These are phyloP conservation scores for Pseudozyma pruni DNA, from an alignment of 1,284 basidiomycete genomes.

Conservation along the genomic window DNA sequence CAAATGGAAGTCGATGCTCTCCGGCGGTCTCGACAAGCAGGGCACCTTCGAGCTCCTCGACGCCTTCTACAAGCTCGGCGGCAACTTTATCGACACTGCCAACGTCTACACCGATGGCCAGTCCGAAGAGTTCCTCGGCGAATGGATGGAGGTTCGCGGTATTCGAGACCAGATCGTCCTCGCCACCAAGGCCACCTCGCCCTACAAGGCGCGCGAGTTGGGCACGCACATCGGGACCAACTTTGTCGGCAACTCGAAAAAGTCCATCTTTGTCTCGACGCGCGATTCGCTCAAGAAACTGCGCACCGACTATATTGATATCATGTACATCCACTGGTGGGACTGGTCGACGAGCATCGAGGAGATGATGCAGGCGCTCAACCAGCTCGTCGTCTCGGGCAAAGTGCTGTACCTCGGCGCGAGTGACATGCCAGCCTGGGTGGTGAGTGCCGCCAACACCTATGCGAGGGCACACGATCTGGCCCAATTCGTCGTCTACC, in stretches of 20 bases:
- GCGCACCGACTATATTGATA: slow-evolving; percentile 72
- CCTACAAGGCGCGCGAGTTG: slow-evolving; percentile 50
- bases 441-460: slow-evolving; percentile 72
- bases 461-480: slow-evolving; percentile 72
- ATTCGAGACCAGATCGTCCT: slow-evolving; percentile 73
- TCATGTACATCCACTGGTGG: slow-evolving; percentile 73
- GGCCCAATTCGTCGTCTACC: slow-evolving; percentile 74
- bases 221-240: slow-evolving; percentile 61
- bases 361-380: slow-evolving; percentile 73
- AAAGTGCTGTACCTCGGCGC: slow-evolving; percentile 72
- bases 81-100: slow-evolving; percentile 74
- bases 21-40: slow-evolving; percentile 40
- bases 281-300: slow-evolving; percentile 72
- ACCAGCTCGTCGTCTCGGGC: slow-evolving; percentile 70
- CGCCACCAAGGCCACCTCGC: slow-evolving; percentile 72
- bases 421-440: slow-evolving; percentile 73
- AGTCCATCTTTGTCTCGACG: slow-evolving; percentile 45
- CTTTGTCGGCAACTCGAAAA: slow-evolving; percentile 71
- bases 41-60: slow-evolving; percentile 51
- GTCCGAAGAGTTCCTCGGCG: slow-evolving; percentile 73
- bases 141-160: slow-evolving; percentile 72
- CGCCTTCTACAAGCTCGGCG: slow-evolving; percentile 58
- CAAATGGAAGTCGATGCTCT: slow-evolving; percentile 68
- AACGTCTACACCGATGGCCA: slow-evolving; percentile 72
- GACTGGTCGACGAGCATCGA: slow-evolving; percentile 73